Evolutionary conservation across 2,329 filamentous ascomycete genomes (phyloP), one percentile per base, ranked within the genome.

Genomic region (Periconia sp.): DNA sequence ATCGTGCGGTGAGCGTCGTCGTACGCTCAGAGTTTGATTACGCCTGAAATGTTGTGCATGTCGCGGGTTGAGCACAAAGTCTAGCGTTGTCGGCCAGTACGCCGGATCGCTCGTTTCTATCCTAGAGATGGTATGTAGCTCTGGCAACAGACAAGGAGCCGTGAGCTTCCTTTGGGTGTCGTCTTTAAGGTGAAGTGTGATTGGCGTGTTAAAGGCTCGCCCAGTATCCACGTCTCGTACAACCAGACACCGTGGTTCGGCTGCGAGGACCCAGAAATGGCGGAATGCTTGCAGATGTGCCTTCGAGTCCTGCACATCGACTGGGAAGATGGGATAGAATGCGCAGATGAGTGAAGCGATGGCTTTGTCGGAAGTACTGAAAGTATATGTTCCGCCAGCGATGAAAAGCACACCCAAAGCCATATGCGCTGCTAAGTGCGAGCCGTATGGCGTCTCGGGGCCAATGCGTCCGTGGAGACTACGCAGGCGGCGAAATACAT

Each of bases 251-350:
- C 95, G 83, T 8, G 90, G 84, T 61, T 99, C 94, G 0, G 89
- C 87, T 1, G 94, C 94, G 3, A 99, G 79, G 9, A 96, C 92
- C 94, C 94, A 99, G 63, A 99, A 88, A 70, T 99, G 92, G 4
- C 95, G 85, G 74, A 99, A 94, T 3, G 95, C 94, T 73, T 99
- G 94, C 5, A 99, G 79, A 61, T 99, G 94, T 9, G 90, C 91
- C 53, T 89, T 87, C 64, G 97, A 97, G 72, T 99, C 94, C 60
- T 95, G 87, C 2, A 97, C 89, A 21, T 84, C 87, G 8, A 83
- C 87, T 0, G 94, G 94, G 66, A 95, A 96, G 15, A 96, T 80
- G 0, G 94, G 94, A 63, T 99, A 99, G 68, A 99, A 95, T 1
- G 94, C 87, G 30, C 94, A 86, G 6, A 99, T 82, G 5, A 99